Evolutionary conservation across 306 rosid genomes (phyloP).

Genomic region (Gillenia trifoliata): DNA sequence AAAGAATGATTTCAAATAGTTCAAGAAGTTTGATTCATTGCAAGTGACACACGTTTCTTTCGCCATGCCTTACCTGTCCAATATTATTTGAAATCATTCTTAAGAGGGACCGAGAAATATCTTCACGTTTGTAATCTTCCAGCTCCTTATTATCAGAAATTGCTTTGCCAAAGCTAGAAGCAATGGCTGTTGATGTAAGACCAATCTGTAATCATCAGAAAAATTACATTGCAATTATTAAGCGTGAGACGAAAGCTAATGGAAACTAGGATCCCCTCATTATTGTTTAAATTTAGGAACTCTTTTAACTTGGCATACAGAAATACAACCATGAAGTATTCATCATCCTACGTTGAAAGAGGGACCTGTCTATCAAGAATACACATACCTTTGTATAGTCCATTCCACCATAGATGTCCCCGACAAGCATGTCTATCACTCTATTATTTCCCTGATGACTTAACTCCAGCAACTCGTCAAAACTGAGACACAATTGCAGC

Average conservation of each 20-base stretch:
- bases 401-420: slow-evolving; percentile 91
- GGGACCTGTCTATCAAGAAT: slow-evolving; percentile 11
- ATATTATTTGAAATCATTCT: slow-evolving; percentile 93
- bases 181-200: slow-evolving; percentile 81
- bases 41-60: background rate
- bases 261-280: background rate
- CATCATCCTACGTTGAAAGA: slow-evolving; percentile 14
- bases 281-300: background rate
- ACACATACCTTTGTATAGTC: slow-evolving; percentile 75
- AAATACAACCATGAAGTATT: background rate
- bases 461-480: slow-evolving; percentile 88
- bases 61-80: slow-evolving; percentile 71
- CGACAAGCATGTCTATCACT: slow-evolving; percentile 92
- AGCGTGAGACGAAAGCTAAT: slow-evolving; percentile 4
- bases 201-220: slow-evolving; percentile 58
- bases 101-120: slow-evolving; percentile 84
- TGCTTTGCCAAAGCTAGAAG: slow-evolving; percentile 96
- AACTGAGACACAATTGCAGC: slow-evolving; percentile 44
- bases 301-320: slow-evolving; percentile 1
- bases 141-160: slow-evolving; percentile 68
- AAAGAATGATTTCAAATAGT: background rate
- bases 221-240: slow-evolving; percentile 12
- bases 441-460: slow-evolving; percentile 87
- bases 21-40: background rate
- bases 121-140: slow-evolving; percentile 80